Percentiles rank a stretch among this genome's conserved stretches.
Evolutionary conservation across 2,329 filamentous ascomycete species (phyloP).

Genomic region (Fusarium newnesense): DNA sequence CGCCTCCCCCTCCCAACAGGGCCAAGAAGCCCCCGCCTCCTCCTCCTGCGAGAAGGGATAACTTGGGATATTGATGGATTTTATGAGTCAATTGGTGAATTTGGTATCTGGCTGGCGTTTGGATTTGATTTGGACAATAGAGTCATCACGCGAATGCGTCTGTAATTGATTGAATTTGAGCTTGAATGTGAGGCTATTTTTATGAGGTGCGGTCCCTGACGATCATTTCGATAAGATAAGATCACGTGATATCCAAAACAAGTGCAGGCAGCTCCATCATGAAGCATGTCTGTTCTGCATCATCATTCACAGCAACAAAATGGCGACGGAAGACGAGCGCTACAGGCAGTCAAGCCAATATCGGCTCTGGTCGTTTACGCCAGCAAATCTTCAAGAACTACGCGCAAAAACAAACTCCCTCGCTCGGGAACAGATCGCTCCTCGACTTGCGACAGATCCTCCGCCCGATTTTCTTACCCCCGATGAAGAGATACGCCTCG

Average conservation of each 20-base stretch:
- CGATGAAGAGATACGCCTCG: conserved; percentile 83
- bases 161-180: conserved; percentile 28
- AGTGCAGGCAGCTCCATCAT: conserved; percentile 1
- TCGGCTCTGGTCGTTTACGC: conserved; percentile 91
- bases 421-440: conserved; percentile 71
- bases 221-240: conserved; percentile 20
- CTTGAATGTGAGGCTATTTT: not conserved
- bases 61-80: conserved; percentile 41
- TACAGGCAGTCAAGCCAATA: conserved; percentile 93
- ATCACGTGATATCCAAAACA: conserved; percentile 17
- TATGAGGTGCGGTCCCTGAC: not conserved
- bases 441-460: conserved; percentile 63
- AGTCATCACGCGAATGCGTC: conserved; percentile 32
- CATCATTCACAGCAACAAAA: conserved; percentile 49
- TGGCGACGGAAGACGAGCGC: conserved; percentile 87
- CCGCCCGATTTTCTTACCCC: conserved; percentile 83
- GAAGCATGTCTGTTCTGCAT: not conserved
- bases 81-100: conserved; percentile 5
- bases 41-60: conserved; percentile 47
- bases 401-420: conserved; percentile 82
- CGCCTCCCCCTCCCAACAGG: conserved; percentile 62
- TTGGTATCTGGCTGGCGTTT: conserved; percentile 30
- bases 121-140: conserved; percentile 25
- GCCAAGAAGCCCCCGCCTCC: conserved; percentile 54
- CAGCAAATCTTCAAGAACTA: conserved; percentile 74